These are phyloP conservation scores for Sclerotinia spermophila DNA, from an alignment of 2,329 filamentous ascomycete species.

Conservation along the genomic window DNA sequence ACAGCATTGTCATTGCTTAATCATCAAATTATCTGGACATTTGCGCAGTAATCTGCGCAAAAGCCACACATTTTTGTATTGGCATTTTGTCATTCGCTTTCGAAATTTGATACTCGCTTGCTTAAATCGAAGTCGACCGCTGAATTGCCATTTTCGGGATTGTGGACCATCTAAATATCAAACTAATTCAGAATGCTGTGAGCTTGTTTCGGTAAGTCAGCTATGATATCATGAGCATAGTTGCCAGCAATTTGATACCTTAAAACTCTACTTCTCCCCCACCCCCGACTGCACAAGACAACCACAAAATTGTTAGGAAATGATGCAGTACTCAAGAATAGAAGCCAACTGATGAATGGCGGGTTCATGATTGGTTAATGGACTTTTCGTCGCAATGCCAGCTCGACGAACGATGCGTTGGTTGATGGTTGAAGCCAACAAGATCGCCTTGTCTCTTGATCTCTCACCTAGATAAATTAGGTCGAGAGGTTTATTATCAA, in stretches of 20 bases:
- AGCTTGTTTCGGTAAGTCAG: neutral
- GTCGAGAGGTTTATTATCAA: no score
- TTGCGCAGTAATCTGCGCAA: neutral
- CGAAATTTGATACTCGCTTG: neutral
- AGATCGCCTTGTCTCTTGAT: neutral
- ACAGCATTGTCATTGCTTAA: constrained; percentile 52
- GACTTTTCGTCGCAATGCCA: neutral
- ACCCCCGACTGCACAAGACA: neutral
- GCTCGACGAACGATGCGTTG: neutral
- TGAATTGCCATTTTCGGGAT: neutral
- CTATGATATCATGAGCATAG: neutral
- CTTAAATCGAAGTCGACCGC: neutral
- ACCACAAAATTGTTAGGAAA: neutral
- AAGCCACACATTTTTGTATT: neutral
- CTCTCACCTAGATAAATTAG: neutral
- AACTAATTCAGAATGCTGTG: neutral
- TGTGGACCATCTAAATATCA: neutral
- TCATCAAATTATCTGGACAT: neutral
- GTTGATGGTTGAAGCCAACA: neutral
- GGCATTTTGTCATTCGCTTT: neutral
- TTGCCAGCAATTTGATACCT: neutral
- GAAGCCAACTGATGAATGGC: neutral
- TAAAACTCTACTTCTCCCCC: neutral
- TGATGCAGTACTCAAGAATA: neutral
- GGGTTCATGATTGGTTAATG: neutral